A percentile compares a stretch with the other conserved stretches of the same genome.
These are phyloP conservation scores for Blastocystis sp. DNA, from an alignment of 352 stramenopile species.

Conservation along the genomic window DNA sequence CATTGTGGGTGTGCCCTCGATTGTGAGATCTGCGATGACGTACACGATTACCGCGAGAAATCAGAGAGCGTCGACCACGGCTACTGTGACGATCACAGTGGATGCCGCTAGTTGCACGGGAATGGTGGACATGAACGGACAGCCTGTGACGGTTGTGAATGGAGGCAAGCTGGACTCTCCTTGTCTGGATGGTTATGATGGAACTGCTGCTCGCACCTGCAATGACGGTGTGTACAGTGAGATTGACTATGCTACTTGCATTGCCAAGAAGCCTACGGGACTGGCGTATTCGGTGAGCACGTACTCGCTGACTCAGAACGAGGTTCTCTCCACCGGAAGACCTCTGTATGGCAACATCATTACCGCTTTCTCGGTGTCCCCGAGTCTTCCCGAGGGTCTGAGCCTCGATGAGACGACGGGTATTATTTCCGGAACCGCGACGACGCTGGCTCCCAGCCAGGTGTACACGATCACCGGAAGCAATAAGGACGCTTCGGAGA, in stretches of 20 bases:
- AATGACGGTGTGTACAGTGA: background rate
- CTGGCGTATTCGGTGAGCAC: background rate
- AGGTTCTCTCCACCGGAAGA: background rate
- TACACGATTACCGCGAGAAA: slow-evolving; percentile 7
- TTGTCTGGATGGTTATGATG: background rate
- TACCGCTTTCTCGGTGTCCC: background rate
- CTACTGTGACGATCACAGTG: slow-evolving; percentile 21
- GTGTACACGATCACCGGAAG: background rate
- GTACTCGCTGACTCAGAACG: background rate
- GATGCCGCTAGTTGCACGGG: background rate
- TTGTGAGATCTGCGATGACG: background rate
- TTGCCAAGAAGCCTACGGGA: background rate
- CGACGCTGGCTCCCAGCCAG: background rate
- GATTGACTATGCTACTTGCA: background rate
- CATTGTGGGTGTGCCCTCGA: background rate
- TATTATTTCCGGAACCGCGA: background rate
- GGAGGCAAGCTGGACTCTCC: background rate
- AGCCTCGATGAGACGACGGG: background rate
- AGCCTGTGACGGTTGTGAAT: background rate
- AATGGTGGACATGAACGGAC: background rate
- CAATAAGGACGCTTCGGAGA: background rate
- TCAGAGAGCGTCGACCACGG: background rate
- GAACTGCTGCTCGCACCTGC: background rate
- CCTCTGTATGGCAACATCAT: background rate
- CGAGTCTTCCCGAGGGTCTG: background rate